These are phyloP conservation scores for Fraxinus xanthoxyloides DNA, from an alignment of 305 asterid species.

Conservation along the genomic window DNA sequence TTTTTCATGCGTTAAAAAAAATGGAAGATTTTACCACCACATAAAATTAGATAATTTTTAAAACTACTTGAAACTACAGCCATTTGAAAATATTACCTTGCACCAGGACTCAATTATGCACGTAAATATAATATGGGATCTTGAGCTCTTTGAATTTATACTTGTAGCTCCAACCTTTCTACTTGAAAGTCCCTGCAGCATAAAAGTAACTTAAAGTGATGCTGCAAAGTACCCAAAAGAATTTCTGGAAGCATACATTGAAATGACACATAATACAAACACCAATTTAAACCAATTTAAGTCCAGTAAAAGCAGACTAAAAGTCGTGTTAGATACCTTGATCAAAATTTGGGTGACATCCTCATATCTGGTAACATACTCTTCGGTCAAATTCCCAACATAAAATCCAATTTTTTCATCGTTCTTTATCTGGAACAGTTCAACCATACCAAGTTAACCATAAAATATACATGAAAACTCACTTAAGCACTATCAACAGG, in stretches of 20 bases:
- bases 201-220: constrained; percentile 3
- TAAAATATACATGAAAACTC: not conserved
- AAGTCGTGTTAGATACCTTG: constrained; percentile 43
- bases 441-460: constrained; percentile 8
- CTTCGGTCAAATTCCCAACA: constrained; percentile 83
- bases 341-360: constrained; percentile 80
- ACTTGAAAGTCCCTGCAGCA: constrained; percentile 70
- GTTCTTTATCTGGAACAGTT: constrained; percentile 60
- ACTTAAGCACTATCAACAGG: not conserved
- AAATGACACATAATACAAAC: not conserved
- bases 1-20: not conserved
- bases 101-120: constrained; percentile 93
- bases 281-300: not conserved
- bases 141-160: constrained; percentile 85
- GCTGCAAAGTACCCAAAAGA: not conserved
- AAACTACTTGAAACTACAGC: not conserved
- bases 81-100: constrained; percentile 52
- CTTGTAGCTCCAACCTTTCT: constrained; percentile 77
- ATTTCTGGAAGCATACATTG: not conserved
- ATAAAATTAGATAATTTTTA: not conserved
- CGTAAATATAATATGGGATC: constrained; percentile 83
- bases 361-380: constrained; percentile 71
- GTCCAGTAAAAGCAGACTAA: not conserved
- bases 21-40: not conserved
- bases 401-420: constrained; percentile 76